Conservation (phyloP, 176 grass and related monocot genomes). For the Triticum turgidum region DNA sequence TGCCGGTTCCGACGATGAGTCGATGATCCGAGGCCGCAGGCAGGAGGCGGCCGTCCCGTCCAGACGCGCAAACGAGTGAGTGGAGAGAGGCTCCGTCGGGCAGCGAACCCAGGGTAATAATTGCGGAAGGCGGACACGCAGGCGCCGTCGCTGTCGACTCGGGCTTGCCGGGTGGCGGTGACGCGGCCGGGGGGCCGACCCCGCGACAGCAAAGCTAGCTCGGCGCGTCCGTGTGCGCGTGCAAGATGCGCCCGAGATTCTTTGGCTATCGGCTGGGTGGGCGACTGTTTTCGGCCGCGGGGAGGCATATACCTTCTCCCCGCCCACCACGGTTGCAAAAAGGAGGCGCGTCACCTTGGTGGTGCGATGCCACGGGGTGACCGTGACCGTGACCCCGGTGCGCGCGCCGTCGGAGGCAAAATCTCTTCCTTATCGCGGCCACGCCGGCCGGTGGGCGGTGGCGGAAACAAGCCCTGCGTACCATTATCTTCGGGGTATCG, state of each 20-base stretch:
- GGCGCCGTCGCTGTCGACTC: neutral
- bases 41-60: constrained; percentile 9
- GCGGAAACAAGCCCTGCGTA: neutral
- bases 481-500: no score
- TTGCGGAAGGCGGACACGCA: neutral
- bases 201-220: neutral
- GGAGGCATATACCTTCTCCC: constrained; percentile 19
- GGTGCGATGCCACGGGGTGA: neutral
- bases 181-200: neutral
- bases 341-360: neutral
- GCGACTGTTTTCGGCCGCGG: neutral
- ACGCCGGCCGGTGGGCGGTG: neutral
- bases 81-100: neutral
- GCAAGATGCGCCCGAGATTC: constrained; percentile 10
- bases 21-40: neutral
- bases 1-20: no score
- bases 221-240: neutral
- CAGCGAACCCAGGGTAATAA: neutral
- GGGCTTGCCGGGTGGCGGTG: neutral
- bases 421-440: neutral
- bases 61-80: neutral
- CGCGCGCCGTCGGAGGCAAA: neutral
- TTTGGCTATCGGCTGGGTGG: neutral
- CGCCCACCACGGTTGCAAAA: neutral
- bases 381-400: neutral